Evolutionary conservation across 257 asterid species (phyloP), one percentile per base, ranked within the genome.

Genomic region (Marsdenia floribunda): DNA sequence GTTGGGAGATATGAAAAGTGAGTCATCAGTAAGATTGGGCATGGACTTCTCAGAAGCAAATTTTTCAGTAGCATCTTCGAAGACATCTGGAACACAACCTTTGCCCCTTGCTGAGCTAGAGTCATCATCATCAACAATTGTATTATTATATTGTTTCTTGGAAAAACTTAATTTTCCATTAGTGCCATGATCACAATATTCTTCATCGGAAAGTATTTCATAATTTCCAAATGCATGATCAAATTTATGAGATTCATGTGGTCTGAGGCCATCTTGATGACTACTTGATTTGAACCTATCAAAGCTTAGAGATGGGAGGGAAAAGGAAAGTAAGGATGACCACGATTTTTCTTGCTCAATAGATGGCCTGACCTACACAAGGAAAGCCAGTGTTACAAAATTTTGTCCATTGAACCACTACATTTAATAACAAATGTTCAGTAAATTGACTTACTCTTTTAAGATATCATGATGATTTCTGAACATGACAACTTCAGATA

Each of bases 1-100:
- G 78, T 90, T 85, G 4, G 87, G 90, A 78, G 92, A 76, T 75
- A 94, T 73, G 80, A 94, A 94, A 74, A 79, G 18, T 42, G 99
- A 94, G 35, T 90, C 97, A 3, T 86, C 90, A 38, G 73, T 72
- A 78, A 90, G 85, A 85, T 86, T 81, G 63, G 96, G 79, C 86
- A 85, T 75, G 37, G 89, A 77, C 68, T 84, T 86, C 68, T 80
- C 88, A 72, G 82, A 83, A 77, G 76, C 68, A 83, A 82, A 81
- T 73, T 87, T 84, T 54, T 83, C 87, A 26, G 76, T 47, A 33
- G 87, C 89, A 78, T 91, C 97, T 89, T 91, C 97, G 81, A 73
- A 89, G 63, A 81, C 77, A 76, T 89, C 91, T 6, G 78, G 83
- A 85, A 85, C 81, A 80, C 87, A 80, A 77, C 83, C 73, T 14